phyloP scores from a whole-genome alignment of 2,329 filamentous ascomycete species.

The Xylariaceae sp. region DNA sequence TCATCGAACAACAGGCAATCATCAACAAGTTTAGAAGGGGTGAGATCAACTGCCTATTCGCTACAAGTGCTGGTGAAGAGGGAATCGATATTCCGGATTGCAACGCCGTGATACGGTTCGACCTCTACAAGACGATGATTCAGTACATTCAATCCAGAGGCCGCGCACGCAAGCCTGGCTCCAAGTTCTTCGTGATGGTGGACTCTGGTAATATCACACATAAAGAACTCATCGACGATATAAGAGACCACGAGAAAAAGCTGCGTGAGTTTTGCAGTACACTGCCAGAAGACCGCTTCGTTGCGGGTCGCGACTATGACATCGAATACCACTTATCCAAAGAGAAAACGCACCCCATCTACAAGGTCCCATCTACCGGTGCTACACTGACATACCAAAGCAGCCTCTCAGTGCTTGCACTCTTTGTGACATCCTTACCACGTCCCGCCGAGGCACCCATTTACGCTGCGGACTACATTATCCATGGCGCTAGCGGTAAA shows the following conservation, averaged over 20 bases:
- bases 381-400: conserved; percentile 75
- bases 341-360: conserved; percentile 46
- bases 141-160: conserved; percentile 93
- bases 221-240: conserved; percentile 50
- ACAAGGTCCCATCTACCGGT: conserved; percentile 60
- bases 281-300: conserved; percentile 67
- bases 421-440: conserved; percentile 67
- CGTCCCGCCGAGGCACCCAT: conserved; percentile 34
- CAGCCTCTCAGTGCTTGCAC: conserved; percentile 64
- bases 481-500: conserved; percentile 49
- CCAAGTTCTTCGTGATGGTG: conserved; percentile 79
- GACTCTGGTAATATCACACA: conserved; percentile 65
- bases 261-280: conserved; percentile 72
- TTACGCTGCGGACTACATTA: conserved; percentile 54
- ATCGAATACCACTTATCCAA: conserved; percentile 51
- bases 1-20: conserved; percentile 68
- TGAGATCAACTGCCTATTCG: conserved; percentile 58
- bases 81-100: conserved; percentile 64
- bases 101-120: conserved; percentile 68
- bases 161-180: conserved; percentile 70
- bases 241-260: conserved; percentile 52
- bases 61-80: conserved; percentile 63
- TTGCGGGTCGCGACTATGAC: conserved; percentile 55
- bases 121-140: conserved; percentile 84
- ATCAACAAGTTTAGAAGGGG: conserved; percentile 61